phyloP scores from a whole-genome alignment of 257 asterid species.

The Jacaranda copaia region DNA sequence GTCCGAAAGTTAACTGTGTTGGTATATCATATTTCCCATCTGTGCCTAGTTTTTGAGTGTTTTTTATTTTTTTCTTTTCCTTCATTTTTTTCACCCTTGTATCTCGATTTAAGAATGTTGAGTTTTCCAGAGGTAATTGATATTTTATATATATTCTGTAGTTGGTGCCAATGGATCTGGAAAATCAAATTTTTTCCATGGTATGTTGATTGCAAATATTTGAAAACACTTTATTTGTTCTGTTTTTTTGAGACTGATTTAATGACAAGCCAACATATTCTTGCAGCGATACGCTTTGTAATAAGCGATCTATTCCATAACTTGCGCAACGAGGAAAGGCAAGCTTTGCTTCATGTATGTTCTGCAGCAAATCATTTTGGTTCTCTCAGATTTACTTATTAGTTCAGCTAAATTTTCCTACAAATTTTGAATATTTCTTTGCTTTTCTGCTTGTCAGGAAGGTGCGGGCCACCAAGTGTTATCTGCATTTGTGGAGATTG shows the following conservation, averaged over 20 bases:
- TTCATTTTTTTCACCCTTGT: not conserved
- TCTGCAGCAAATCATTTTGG: constrained; percentile 28
- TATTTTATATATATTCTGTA: constrained; percentile 45
- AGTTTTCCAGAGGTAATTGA: constrained; percentile 9
- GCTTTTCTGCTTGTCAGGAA: constrained; percentile 63
- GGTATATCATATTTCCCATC: constrained; percentile 51
- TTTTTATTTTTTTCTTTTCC: not conserved
- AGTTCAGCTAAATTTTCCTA: constrained; percentile 10
- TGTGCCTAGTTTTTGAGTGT: not conserved
- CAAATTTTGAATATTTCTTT: constrained; percentile 16
- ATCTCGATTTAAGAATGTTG: constrained; percentile 23
- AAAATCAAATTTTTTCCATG: constrained; percentile 96
- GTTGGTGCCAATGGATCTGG: constrained; percentile 99
- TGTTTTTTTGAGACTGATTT: constrained; percentile 18
- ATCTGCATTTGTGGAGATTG: constrained; percentile 98
- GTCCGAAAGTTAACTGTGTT: constrained; percentile 96
- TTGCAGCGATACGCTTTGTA: constrained; percentile 94
- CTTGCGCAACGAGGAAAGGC: constrained; percentile 94
- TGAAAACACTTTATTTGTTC: constrained; percentile 15
- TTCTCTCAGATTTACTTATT: constrained; percentile 12
- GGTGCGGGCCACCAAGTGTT: constrained; percentile 95
- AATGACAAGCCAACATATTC: constrained; percentile 17
- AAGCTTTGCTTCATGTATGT: constrained; percentile 92
- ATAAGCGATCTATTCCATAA: constrained; percentile 92
- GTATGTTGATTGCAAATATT: constrained; percentile 47